phyloP scores from a whole-genome alignment of 441 rosid species.

The Daphne laureola region DNA sequence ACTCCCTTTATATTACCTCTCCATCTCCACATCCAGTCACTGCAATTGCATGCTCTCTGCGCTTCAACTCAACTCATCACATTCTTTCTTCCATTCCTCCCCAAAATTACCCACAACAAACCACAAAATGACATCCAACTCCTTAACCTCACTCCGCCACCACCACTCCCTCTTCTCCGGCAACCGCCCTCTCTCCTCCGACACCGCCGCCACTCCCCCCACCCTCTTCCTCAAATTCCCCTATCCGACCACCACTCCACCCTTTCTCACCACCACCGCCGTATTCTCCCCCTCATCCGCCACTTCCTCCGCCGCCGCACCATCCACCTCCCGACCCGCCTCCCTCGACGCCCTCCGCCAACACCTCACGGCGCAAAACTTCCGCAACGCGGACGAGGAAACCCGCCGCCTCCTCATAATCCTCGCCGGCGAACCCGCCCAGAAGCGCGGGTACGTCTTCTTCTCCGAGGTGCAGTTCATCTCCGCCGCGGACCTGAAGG shows the following conservation, averaged over 20 bases:
- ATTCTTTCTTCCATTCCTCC: not conserved
- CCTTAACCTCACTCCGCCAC: conserved; percentile 20
- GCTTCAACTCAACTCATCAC: not conserved
- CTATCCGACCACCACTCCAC: conserved; percentile 14
- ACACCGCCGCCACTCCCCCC: conserved; percentile 15
- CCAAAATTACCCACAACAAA: not conserved
- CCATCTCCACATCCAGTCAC: not conserved
- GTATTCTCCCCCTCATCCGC: conserved; percentile 25
- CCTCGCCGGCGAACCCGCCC: conserved; percentile 67
- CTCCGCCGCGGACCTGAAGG: conserved; percentile 40
- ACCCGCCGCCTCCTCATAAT: conserved; percentile 73
- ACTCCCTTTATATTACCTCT: conserved; percentile 22
- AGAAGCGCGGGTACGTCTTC: conserved; percentile 79
- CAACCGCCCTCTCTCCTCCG: conserved; percentile 13
- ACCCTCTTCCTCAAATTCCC: conserved; percentile 30
- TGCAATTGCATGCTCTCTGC: not conserved
- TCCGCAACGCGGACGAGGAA: conserved; percentile 80
- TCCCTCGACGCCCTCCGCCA: conserved; percentile 56
- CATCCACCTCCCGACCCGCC: conserved; percentile 38
- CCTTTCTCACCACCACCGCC: conserved; percentile 21
- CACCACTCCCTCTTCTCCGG: conserved; percentile 18
- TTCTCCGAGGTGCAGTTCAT: conserved; percentile 87
- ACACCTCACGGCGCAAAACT: conserved; percentile 56
- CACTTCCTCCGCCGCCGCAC: conserved; percentile 23
- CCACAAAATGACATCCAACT: conserved; percentile 42